Conservation (phyloP, 2,329 filamentous ascomycete genomes). For the Xylaria sp. region DNA sequence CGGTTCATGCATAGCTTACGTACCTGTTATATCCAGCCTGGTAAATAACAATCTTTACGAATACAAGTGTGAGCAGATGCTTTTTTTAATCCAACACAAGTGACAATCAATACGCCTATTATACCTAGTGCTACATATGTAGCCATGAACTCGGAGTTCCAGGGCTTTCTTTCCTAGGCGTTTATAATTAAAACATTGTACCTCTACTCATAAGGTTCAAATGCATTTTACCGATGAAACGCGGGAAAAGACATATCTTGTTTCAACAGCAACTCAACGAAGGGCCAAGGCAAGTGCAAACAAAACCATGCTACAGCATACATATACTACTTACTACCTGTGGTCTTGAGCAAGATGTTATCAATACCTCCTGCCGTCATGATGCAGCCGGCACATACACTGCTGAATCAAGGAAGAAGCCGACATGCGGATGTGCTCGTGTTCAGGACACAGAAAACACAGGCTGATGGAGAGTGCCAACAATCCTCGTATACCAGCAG, state of each 20-base stretch:
- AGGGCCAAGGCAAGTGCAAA: conserved; percentile 24
- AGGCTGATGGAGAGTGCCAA: conserved; percentile 1
- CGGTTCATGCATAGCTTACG: not conserved
- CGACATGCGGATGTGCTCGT: conserved; percentile 31
- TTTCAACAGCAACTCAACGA: conserved; percentile 25
- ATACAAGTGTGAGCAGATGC: not conserved
- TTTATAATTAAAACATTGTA: not conserved
- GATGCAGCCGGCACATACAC: conserved; percentile 2
- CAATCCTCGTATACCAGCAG: conserved; percentile 30
- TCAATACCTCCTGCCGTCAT: not conserved
- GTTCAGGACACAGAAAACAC: conserved; percentile 23
- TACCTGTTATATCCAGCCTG: conserved; percentile 1
- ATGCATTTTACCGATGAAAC: conserved; percentile 34
- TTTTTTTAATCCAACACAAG: not conserved
- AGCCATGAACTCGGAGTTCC: not conserved
- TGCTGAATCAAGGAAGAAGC: conserved; percentile 2
- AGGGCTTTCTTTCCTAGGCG: not conserved
- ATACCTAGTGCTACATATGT: too few species aligned
- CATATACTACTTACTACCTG: not conserved
- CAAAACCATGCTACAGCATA: not conserved
- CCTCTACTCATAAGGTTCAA: conserved; percentile 10
- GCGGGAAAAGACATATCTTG: conserved; percentile 28
- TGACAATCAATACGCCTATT: too few species aligned
- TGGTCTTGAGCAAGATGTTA: not conserved
- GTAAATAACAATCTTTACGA: not conserved